Conservation (phyloP, 2,329 filamentous ascomycete species). For the Harringtonia aguacate region DNA sequence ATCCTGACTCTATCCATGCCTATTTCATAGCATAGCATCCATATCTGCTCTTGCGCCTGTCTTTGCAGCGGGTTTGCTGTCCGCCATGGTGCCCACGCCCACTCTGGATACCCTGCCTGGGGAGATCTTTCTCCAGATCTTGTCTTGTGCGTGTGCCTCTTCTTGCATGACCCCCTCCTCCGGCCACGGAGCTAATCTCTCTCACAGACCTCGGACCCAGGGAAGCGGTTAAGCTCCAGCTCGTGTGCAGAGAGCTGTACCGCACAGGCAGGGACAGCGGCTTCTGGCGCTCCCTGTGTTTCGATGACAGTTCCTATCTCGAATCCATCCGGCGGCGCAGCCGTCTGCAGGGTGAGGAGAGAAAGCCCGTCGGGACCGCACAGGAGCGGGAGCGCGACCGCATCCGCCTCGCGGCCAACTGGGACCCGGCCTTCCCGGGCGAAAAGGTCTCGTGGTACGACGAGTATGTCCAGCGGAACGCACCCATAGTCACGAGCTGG, state of each 20-base stretch:
- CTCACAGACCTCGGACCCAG: conserved; percentile 47
- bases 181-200: background rate
- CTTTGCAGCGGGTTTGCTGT: too few relatives aligned
- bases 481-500: conserved; percentile 66
- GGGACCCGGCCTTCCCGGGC: conserved; percentile 66
- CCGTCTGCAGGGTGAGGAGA: conserved; percentile 11
- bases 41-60: too few relatives aligned
- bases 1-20: too few relatives aligned
- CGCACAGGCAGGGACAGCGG: conserved; percentile 60
- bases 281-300: conserved; percentile 68
- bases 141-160: conserved; percentile 34
- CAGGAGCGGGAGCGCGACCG: conserved; percentile 25
- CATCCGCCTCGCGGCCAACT: conserved; percentile 58
- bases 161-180: conserved; percentile 8
- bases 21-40: too few relatives aligned
- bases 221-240: conserved; percentile 58
- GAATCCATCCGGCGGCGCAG: conserved; percentile 32
- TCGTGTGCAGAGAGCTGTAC: conserved; percentile 56
- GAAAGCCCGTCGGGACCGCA: conserved; percentile 20
- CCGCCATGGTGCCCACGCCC: too few relatives aligned
- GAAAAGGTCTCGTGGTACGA: conserved; percentile 77
- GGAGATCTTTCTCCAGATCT: conserved; percentile 51
- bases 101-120: conserved; percentile 44
- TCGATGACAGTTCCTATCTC: conserved; percentile 58
- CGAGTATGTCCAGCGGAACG: conserved; percentile 78